Evolutionary conservation across 345 rosid species (phyloP).

Genomic region (Dipteronia dyeriana): DNA sequence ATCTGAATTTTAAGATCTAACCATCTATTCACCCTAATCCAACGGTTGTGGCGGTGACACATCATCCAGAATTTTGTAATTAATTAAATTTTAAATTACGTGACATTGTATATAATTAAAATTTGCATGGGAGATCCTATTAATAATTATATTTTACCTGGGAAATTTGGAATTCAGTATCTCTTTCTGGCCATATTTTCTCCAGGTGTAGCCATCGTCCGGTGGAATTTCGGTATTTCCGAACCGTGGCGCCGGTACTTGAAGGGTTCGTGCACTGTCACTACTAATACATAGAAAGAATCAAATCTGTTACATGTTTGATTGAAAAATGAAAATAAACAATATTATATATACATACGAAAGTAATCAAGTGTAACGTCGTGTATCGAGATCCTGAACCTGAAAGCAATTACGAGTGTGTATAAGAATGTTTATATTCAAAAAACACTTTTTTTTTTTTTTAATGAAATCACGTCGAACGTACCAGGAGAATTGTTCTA

Average conservation of each 20-base stretch:
- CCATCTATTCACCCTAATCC: neutral
- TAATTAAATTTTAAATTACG: too few species aligned
- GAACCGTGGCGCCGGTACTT: conserved; percentile 51
- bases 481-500: too few species aligned
- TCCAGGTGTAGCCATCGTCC: conserved; percentile 80
- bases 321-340: too few species aligned
- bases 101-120: too few species aligned
- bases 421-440: neutral
- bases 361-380: too few species aligned
- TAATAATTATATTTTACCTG: conserved; percentile 43
- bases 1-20: too few species aligned
- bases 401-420: too few species aligned
- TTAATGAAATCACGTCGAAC: neutral
- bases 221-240: conserved; percentile 80
- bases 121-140: too few species aligned
- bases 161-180: conserved; percentile 69
- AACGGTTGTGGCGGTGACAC: neutral
- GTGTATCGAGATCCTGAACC: too few species aligned
- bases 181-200: conserved; percentile 92
- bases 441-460: neutral
- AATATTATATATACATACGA: too few species aligned
- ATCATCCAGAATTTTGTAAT: too few species aligned
- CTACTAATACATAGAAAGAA: neutral
- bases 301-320: neutral
- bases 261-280: conserved; percentile 15